Evolutionary conservation across 305 asterid species (phyloP), one percentile per base, ranked within the genome.

Genomic region (Fraxinus sp.): DNA sequence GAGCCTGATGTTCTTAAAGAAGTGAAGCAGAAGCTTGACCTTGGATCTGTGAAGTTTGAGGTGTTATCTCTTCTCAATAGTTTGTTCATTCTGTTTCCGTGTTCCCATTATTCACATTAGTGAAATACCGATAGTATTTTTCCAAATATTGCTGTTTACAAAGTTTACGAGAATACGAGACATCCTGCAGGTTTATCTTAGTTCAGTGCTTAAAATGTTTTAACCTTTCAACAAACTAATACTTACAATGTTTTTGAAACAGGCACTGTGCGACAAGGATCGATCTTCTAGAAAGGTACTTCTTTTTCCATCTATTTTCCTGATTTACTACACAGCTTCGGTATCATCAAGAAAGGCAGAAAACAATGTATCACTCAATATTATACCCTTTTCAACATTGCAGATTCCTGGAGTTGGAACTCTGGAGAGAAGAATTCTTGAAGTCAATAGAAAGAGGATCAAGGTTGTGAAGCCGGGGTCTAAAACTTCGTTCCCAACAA

Each of bases 1-100:
- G 99, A 97, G 88, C 99, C 98, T 80, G 99, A 95, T 84, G 95
- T 97, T 84, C 97, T 83, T 85, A 95, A 89, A 89, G 99, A 97
- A 89, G 98, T 97, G 88, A 97, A 95, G 90, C 94, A 90, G 90
- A 95, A 95, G 86, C 94, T 97, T 52, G 99, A 97, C 83, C 89
- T 90, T 81, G 98, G 98, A 84, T 87, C 97, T 0, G 97, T 95
- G 73, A 97, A 97, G 88, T 97, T 97, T 84, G 98, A 97, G 98
- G 99, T 97, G 84, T 49, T 81, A 14, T 11, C 64, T 78, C 78
- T 24, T 28, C 57, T 83, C 78, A 35, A 80, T 26, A 39, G 32
- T 64, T 83, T 44, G 41, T 82, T 57, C 59, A 20, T 59, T 36
- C 44, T 71, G 76, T 32, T 71, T 30, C 10, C 5, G 0, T 70